These are phyloP conservation scores for Picea abies DNA, from an alignment of 83 land plant species.

Conservation along the genomic window DNA sequence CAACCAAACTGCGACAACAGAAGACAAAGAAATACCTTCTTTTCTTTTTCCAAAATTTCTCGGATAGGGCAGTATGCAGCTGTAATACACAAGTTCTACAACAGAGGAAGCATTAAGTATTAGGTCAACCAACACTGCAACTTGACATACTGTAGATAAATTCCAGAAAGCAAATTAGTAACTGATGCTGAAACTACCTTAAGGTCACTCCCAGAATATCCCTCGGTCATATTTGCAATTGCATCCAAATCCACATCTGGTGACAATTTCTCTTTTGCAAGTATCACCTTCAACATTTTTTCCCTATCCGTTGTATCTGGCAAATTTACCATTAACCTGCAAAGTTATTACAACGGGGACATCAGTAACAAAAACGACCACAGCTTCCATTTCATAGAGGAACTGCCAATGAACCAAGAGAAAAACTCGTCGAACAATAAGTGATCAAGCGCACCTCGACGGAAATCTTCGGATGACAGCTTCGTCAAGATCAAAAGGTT, in stretches of 20 bases:
- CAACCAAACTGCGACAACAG: not conserved
- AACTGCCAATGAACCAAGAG: too few species aligned
- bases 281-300: conserved; percentile 29
- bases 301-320: conserved; percentile 27
- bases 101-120: not conserved
- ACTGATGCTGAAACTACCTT: conserved; percentile 10
- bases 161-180: not conserved
- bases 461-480: conserved; percentile 34
- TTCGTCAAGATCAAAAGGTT: conserved; percentile 39
- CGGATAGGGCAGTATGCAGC: conserved; percentile 20
- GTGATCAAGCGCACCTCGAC: conserved; percentile 12
- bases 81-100: conserved; percentile 34
- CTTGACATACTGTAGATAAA: not conserved
- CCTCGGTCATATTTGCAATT: conserved; percentile 10
- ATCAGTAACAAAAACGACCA: not conserved
- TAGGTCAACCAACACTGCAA: not conserved
- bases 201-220: conserved; percentile 17
- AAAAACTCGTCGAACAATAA: too few species aligned
- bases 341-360: not conserved
- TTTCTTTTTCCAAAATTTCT: conserved; percentile 19
- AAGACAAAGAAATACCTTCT: not conserved
- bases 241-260: conserved; percentile 8
- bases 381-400: too few species aligned
- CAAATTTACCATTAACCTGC: conserved; percentile 30
- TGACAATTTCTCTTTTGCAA: conserved; percentile 8